Base-by-base conservation (phyloP, 805 yeast genomes). In the Cyberlindnera mycetangii region DNA sequence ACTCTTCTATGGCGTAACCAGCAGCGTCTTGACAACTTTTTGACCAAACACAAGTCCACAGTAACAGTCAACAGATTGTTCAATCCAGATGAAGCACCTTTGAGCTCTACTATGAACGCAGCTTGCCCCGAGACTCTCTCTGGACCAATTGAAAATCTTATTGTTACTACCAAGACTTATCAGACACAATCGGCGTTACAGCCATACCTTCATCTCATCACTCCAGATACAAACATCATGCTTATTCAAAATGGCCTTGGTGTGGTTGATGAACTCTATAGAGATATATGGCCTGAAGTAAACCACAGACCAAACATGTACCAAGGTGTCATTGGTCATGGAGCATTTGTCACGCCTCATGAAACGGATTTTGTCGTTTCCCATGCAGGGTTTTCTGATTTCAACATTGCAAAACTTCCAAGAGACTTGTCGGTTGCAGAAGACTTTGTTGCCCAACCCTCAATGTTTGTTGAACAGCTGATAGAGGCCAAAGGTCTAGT, bases 191-290 rank as follows among this genome's bases (percentile, higher is more conserved):
- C 63, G 4, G 95, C 97, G 0, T 48, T 90, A 15, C 58, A 55
- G 27, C 83, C 84, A 3, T 69, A 80, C 41, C 49, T 78, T 17
- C 70, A 74, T 1, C 66, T 66, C 43, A 71, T 92, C 22, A 62
- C 66, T 22, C 58, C 67, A 2, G 59, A 70, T 3, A 78, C 95
- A 2, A 83, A 80, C 48, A 65, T 90, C 11, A 57, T 92, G 31
- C 64, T 93, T 18, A 64, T 92, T 7, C 98, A 93, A 54, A 93
- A 93, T 61, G 99, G 99, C 1, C 72, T 89, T 71, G 98, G 98
- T 9, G 81, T 85, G 18, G 68, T 77, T 7, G 85, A 85, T 10
- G 70, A 72, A 33, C 59, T 89, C 27, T 65, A 69, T 14, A 65
- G 69, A 3, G 58, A 65, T 18, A 65, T 80, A 4, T 86, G 93